Base-by-base conservation (phyloP, 345 rosid genomes). In the Dimocarpus longan region DNA sequence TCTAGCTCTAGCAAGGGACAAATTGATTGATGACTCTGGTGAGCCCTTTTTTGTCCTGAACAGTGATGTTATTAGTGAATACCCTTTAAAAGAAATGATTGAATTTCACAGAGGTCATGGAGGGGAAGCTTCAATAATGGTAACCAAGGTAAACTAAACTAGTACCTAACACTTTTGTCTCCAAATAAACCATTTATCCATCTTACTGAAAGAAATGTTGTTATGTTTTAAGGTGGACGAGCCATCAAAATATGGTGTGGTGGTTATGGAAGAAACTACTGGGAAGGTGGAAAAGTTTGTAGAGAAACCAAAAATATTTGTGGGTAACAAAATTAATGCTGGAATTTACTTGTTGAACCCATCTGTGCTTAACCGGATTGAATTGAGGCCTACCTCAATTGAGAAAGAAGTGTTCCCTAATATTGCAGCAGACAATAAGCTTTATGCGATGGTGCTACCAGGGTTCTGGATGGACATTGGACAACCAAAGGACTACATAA, bases 391-490 rank as follows among this genome's bases (percentile, higher is more conserved):
- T 15, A 90, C 97, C 71, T 93, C 95, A 37, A 90, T 93, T n/a
- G 97, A 93, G 86, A 93, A 91, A 82, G 93, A 91, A 75, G 86
- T 93, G 72, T 93, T 93, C 90, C 97, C 97, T 1, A 87, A 87
- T 72, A 91, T 93, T 79, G 93, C 93, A n/a, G 82, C 90, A 0
- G 97, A 86, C 70, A 80, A 85, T 37, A 86, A 85, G 87, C 93
- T 93, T 72, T 89, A 75, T 18, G 97, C 93, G 6, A 90, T 93
- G 95, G 95, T 90, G 28, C 88, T 93, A 42, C 89, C 93, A 12
- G 95, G 97, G 21, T 93, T 93, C 56, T 93, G 95, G 95, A 93
- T 93, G 97, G 97, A 93, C 85, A 87, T 93, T 70, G 97, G 97
- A 76, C 97, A 91, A 81, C 97, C 97, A 59, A 87, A 84, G 81